Conservation (phyloP, 192 early-diverging fungal genomes). For the Linnemannia hyalina region DNA sequence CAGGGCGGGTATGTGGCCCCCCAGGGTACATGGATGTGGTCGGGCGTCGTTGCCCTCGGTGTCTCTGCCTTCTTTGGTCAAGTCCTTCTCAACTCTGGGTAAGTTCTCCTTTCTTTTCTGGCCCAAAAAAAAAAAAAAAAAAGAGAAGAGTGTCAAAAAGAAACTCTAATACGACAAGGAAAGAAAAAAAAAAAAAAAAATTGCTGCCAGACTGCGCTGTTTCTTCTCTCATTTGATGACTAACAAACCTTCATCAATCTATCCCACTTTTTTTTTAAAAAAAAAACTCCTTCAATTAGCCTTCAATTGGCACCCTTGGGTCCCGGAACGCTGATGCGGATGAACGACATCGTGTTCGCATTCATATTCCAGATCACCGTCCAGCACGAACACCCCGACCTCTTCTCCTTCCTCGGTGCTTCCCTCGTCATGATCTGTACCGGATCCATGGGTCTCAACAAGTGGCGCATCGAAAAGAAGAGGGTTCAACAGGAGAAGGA, state of each 20-base stretch:
- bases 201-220: neutral
- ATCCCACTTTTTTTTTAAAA: neutral
- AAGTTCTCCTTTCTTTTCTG: constrained; percentile 14
- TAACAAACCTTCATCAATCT: neutral
- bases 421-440: constrained; percentile 73
- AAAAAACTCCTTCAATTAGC: constrained; percentile 19
- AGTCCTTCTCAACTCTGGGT: constrained; percentile 79
- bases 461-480: constrained; percentile 62
- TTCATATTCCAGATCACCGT: constrained; percentile 79
- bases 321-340: constrained; percentile 83
- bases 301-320: constrained; percentile 82
- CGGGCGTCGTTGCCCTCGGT: constrained; percentile 64
- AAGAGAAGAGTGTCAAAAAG: neutral
- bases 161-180: neutral
- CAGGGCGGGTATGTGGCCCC: constrained; percentile 60
- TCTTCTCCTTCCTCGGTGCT: constrained; percentile 70
- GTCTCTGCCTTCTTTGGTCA: constrained; percentile 77
- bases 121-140: neutral
- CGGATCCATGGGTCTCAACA: constrained; percentile 71
- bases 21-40: constrained; percentile 59
- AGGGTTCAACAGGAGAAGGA: constrained; percentile 1
- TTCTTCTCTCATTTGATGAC: neutral
- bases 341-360: constrained; percentile 85
- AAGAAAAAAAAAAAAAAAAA: neutral
- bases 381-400: constrained; percentile 74